Base-by-base conservation (phyloP, 768 basidiomycete genomes). In the Agaricus bisporus region DNA sequence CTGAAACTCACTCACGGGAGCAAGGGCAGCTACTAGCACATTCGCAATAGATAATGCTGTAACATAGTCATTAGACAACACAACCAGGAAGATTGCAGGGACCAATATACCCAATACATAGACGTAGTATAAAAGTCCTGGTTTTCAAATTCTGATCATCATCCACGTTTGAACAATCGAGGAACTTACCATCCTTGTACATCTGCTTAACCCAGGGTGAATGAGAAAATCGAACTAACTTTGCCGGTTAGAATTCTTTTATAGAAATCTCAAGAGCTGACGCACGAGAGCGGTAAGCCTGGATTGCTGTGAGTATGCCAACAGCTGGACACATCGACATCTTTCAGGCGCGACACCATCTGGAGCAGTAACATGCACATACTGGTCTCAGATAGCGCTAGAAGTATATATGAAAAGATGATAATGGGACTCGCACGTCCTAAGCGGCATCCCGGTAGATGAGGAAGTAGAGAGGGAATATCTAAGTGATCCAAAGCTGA, bases 351-450 rank as follows among this genome's bases (percentile, higher is more conserved):
- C 8, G 26, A 17, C 15, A 36, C 25, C 42, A 15, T 18, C 32
- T 25, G 15, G 29, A 28, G 6, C n/a, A 41, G 22, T 4, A 32
- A n/a, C 11, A 9, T 29, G 15, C 35, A 49, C 48, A 60, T 45
- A 74, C 75, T 63, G 1, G 72, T 75, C 61, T 77, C 75, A 2
- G 64, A 70, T 3, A 73, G 6, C 38, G 71, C 62, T 5, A 77
- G 60, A 12, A 70, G 52, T 6, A 75, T 61, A 56, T 74, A 76
- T 4, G 67, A 69, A 9, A 70, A 57, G 18, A 73, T 64, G 20
- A 73, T 68, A 15, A 72, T 63, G 15, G 64, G 58, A 45, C 68
- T 68, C 1, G 72, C 71, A 18, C 66, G 41, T 5, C 58, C 58
- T 20, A 74, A 57, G 1, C 48, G 51, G 56, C 74, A 76, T 2